Percentiles rank a stretch among this genome's conserved stretches.
phyloP scores from a whole-genome alignment of 2,329 filamentous ascomycete species.

The Alternaria sp. region DNA sequence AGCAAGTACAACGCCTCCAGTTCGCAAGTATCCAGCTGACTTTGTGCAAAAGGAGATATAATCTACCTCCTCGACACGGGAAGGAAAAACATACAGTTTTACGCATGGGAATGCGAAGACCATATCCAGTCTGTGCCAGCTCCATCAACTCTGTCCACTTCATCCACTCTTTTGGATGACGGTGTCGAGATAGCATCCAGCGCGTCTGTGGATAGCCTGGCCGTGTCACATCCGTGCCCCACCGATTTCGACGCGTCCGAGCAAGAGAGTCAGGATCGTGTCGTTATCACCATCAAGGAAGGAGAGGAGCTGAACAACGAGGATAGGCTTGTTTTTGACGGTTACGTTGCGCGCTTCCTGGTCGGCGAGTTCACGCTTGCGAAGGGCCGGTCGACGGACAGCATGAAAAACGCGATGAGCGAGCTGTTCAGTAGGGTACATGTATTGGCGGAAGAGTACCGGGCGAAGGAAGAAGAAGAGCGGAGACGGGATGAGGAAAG shows the following conservation, averaged over 20 bases:
- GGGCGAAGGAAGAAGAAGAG: not conserved
- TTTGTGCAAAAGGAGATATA: not conserved
- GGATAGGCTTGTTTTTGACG: not conserved
- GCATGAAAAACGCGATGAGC: no score
- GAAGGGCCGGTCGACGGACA: no score
- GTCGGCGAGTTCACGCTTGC: not conserved
- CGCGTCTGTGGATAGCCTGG: not conserved
- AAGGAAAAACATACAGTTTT: not conserved
- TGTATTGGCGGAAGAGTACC: not conserved
- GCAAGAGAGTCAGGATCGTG: not conserved
- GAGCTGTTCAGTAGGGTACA: not conserved
- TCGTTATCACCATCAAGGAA: not conserved
- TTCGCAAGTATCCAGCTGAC: no score
- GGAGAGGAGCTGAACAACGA: not conserved
- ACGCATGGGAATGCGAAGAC: not conserved
- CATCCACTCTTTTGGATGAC: not conserved
- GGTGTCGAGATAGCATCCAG: not conserved
- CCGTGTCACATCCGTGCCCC: not conserved
- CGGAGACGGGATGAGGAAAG: not conserved
- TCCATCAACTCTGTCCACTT: not conserved
- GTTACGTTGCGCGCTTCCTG: not conserved
- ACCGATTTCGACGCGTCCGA: no score
- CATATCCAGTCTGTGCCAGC: not conserved
- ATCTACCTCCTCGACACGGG: not conserved
- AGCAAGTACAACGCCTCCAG: not conserved